Conservation (phyloP, 805 yeast species). For the Isabelozyma heimii region DNA sequence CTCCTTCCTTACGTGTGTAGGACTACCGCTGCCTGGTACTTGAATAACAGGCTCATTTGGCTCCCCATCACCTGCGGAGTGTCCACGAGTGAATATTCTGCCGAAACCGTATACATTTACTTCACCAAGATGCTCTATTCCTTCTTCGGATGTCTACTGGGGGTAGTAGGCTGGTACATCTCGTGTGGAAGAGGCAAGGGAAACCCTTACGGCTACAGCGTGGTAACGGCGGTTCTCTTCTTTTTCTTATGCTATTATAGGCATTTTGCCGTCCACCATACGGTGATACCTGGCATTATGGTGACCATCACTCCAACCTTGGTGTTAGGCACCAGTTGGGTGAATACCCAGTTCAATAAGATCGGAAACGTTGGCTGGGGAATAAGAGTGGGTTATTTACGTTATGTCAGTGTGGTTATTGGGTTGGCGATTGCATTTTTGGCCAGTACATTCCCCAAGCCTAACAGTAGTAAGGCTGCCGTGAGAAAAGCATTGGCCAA, state of each 20-base stretch:
- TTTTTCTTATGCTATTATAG: conserved; percentile 21
- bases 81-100: conserved; percentile 27
- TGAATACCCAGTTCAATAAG: conserved; percentile 15
- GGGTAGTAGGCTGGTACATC: conserved; percentile 34
- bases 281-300: conserved; percentile 25
- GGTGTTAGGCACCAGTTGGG: conserved; percentile 34
- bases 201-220: conserved; percentile 30
- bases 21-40: conserved; percentile 28
- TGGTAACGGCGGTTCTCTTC: conserved; percentile 23
- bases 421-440: conserved; percentile 30
- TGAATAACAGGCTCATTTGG: conserved; percentile 24
- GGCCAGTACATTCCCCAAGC: conserved; percentile 28
- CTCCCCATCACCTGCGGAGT: conserved; percentile 29
- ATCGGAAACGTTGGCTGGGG: conserved; percentile 26
- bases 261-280: conserved; percentile 27
- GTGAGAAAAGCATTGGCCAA: conserved; percentile 20
- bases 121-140: conserved; percentile 21
- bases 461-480: conserved; percentile 24
- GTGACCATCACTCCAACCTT: conserved; percentile 23
- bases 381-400: conserved; percentile 19
- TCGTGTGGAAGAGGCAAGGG: conserved; percentile 29
- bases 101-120: conserved; percentile 25
- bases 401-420: conserved; percentile 25
- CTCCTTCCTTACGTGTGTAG: conserved; percentile 25
- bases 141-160: conserved; percentile 26